Evolutionary conservation across 441 rosid species (phyloP).

Genomic region (Geranium incanum): DNA sequence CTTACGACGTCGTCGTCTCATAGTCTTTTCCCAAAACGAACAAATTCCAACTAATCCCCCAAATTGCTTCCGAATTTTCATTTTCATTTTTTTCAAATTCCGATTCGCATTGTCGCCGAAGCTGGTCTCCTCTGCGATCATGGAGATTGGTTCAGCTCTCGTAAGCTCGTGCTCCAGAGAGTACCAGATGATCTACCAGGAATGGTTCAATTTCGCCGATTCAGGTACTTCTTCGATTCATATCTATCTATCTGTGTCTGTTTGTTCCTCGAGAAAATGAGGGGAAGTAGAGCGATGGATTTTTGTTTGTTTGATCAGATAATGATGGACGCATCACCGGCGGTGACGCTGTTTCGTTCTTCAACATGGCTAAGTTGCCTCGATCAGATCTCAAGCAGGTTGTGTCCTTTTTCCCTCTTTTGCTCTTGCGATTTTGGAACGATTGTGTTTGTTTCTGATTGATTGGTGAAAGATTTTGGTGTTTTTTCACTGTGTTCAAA

Average conservation of each 20-base stretch:
- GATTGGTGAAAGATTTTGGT: not conserved
- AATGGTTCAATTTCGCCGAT: slow-evolving; percentile 74
- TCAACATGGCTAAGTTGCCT: slow-evolving; percentile 63
- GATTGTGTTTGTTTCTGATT: not conserved
- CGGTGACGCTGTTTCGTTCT: slow-evolving; percentile 62
- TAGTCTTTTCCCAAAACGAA: not conserved
- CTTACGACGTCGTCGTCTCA: not conserved
- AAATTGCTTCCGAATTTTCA: no score
- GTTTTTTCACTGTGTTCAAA: not conserved
- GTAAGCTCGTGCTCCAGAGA: slow-evolving; percentile 47
- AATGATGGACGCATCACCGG: not conserved
- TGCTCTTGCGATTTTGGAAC: not conserved
- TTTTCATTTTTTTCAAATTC: no score
- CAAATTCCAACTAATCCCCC: no score
- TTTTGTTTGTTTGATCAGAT: not conserved
- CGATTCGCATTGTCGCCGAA: not conserved
- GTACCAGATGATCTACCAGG: slow-evolving; percentile 59
- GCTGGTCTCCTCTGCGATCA: not conserved
- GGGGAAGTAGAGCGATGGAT: not conserved
- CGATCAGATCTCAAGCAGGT: slow-evolving; percentile 83
- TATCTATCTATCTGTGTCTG: not conserved
- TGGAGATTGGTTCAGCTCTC: slow-evolving; percentile 44
- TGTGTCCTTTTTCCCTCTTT: not conserved
- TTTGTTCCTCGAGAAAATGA: slow-evolving; percentile 7
- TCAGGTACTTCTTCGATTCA: slow-evolving; percentile 38